Conservation (phyloP, 2,329 filamentous ascomycete genomes). For the Conoideocrella luteorostrata region DNA sequence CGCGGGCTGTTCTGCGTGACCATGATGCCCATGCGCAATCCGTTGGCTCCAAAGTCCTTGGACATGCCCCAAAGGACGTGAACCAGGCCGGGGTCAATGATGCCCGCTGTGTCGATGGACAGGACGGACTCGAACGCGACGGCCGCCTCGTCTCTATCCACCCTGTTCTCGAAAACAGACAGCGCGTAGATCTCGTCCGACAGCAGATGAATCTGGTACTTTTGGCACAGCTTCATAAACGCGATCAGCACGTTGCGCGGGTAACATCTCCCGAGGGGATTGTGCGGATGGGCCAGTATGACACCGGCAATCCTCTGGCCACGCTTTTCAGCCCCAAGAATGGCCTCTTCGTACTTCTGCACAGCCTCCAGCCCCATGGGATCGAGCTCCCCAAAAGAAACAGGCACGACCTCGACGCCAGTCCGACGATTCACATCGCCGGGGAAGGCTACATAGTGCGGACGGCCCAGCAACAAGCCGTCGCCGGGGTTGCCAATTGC, state of each 20-base stretch:
- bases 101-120: constrained; percentile 32
- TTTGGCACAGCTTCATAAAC: constrained; percentile 40
- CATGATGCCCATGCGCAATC: constrained; percentile 45
- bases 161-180: constrained; percentile 39
- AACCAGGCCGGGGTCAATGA: constrained; percentile 42
- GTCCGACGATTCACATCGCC: constrained; percentile 37
- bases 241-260: constrained; percentile 29
- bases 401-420: constrained; percentile 33
- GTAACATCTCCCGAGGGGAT: constrained; percentile 45
- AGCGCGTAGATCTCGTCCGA: constrained; percentile 45
- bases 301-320: constrained; percentile 37
- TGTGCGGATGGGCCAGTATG: constrained; percentile 46
- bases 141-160: constrained; percentile 17
- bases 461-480: constrained; percentile 33
- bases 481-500: constrained; percentile 33
- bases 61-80: constrained; percentile 44
- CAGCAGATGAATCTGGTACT: constrained; percentile 42
- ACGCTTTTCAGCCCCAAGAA: constrained; percentile 28
- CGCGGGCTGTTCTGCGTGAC: constrained; percentile 40
- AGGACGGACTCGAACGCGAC: constrained; percentile 39
- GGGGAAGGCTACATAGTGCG: constrained; percentile 42
- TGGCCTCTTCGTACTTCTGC: constrained; percentile 35
- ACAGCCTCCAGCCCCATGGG: constrained; percentile 36
- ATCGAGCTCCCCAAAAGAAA: constrained; percentile 37
- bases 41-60: constrained; percentile 52